These are phyloP conservation scores for Hymenoscyphus linearis DNA, from an alignment of 2,329 filamentous ascomycete genomes.

Conservation along the genomic window DNA sequence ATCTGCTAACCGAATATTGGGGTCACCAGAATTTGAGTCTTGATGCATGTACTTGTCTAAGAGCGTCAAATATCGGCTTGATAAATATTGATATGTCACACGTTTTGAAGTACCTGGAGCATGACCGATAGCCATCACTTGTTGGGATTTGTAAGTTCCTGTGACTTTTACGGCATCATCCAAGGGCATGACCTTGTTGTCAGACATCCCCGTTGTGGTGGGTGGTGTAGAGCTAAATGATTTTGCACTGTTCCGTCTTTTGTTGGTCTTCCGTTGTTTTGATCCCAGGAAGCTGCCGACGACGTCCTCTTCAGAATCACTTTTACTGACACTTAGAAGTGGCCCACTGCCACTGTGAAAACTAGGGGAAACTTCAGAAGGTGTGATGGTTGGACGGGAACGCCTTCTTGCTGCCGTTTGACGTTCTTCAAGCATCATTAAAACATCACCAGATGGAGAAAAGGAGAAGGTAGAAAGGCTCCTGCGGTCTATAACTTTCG, in stretches of 20 bases:
- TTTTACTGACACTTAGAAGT: constrained; percentile 51
- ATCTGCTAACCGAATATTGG: constrained; percentile 37
- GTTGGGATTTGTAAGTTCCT: constrained; percentile 52
- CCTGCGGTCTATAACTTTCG: constrained; percentile 57
- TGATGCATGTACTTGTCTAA: constrained; percentile 30
- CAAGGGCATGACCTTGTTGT: constrained; percentile 44
- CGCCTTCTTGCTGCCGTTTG: constrained; percentile 39
- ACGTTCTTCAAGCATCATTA: constrained; percentile 59
- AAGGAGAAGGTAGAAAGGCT: constrained; percentile 57
- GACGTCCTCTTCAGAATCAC: constrained; percentile 61
- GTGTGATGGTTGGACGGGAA: constrained; percentile 33
- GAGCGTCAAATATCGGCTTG: constrained; percentile 50
- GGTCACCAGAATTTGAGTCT: constrained; percentile 4
- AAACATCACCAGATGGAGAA: constrained; percentile 52
- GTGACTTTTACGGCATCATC: constrained; percentile 55
- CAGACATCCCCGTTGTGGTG: constrained; percentile 30
- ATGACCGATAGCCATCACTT: constrained; percentile 57
- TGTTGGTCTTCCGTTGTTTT: constrained; percentile 36
- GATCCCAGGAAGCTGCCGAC: constrained; percentile 54
- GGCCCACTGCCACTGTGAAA: constrained; percentile 42
- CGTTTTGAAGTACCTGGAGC: constrained; percentile 48
- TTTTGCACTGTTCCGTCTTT: constrained; percentile 41
- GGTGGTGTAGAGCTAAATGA: constrained; percentile 52
- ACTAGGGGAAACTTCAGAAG: constrained; percentile 20
- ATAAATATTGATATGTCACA: constrained; percentile 50